phyloP scores from a whole-genome alignment of 805 yeast species.

The Metschnikowia gruessii region DNA sequence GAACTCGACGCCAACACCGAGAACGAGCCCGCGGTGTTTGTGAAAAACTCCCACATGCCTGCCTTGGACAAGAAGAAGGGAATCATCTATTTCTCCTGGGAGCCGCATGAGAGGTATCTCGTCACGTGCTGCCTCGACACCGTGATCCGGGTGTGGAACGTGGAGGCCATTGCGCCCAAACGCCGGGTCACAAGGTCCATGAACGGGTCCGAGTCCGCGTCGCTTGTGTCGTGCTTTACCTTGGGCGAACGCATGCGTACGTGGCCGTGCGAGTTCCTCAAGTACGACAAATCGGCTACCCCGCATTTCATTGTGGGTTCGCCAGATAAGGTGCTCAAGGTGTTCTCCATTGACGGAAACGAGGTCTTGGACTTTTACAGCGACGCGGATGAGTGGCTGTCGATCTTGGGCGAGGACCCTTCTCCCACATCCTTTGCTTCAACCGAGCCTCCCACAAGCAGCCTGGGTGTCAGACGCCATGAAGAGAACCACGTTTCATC shows the following conservation, averaged over 20 bases:
- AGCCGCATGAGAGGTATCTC: constrained; percentile 62
- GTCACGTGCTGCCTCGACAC: constrained; percentile 75
- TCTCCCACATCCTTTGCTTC: constrained; percentile 5
- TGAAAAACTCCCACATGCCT: constrained; percentile 26
- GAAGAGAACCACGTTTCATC: constrained; percentile 2
- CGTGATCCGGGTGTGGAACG: constrained; percentile 66
- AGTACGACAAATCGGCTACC: constrained; percentile 24
- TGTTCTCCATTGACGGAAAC: constrained; percentile 36
- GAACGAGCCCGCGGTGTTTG: constrained; percentile 29
- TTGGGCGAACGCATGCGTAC: constrained; percentile 40
- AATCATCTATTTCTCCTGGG: constrained; percentile 69
- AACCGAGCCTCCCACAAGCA: constrained; percentile 1
- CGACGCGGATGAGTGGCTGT: constrained; percentile 29
- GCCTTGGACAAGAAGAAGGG: constrained; percentile 25
- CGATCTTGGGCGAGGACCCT: constrained; percentile 13
- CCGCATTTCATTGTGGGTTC: constrained; percentile 67
- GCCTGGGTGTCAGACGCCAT: neutral
- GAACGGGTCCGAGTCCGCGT: constrained; percentile 17
- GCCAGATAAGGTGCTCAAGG: constrained; percentile 60
- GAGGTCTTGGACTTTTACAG: constrained; percentile 44
- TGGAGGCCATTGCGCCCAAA: constrained; percentile 30
- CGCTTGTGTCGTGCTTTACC: constrained; percentile 34
- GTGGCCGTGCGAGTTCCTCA: constrained; percentile 67
- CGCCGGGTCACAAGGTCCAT: constrained; percentile 29
- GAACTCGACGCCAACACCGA: constrained; percentile 29